Conservation (phyloP, 2,329 filamentous ascomycete species). For the Rhinocladiella similis region DNA sequence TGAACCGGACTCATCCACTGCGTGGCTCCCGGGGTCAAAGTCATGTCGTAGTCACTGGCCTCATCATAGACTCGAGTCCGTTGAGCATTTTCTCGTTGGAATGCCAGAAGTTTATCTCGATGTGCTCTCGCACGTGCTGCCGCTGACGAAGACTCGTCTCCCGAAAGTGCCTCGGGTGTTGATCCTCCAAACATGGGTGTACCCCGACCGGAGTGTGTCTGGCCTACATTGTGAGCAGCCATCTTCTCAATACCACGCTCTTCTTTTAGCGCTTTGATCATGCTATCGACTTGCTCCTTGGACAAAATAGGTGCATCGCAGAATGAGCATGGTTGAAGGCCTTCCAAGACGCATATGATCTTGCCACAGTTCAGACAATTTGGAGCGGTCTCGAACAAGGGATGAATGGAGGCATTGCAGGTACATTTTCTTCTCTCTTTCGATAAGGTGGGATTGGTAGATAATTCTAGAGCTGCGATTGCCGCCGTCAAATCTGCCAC, state of each 20-base stretch:
- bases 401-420: conserved; percentile 85
- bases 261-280: conserved; percentile 79
- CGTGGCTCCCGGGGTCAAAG: conserved; percentile 60
- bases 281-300: conserved; percentile 72
- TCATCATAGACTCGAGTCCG: conserved; percentile 86
- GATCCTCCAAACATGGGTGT: conserved; percentile 33
- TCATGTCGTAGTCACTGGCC: conserved; percentile 68
- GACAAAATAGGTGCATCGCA: conserved; percentile 75
- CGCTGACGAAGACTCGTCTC: conserved; percentile 31
- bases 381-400: conserved; percentile 83
- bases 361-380: conserved; percentile 94
- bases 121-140: conserved; percentile 59
- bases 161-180: conserved; percentile 35
- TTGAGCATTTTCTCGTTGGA: conserved; percentile 81
- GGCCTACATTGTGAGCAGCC: conserved; percentile 73
- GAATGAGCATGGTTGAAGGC: conserved; percentile 89
- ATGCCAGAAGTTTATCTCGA: conserved; percentile 75
- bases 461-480: conserved; percentile 86
- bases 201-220: conserved; percentile 41
- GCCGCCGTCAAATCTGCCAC: conserved; percentile 66
- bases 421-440: conserved; percentile 69
- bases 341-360: conserved; percentile 91
- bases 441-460: conserved; percentile 76
- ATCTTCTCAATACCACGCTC: conserved; percentile 86
- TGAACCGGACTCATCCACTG: conserved; percentile 86